phyloP scores from a whole-genome alignment of 306 rosid genomes.

The Vachellia collinsii region DNA sequence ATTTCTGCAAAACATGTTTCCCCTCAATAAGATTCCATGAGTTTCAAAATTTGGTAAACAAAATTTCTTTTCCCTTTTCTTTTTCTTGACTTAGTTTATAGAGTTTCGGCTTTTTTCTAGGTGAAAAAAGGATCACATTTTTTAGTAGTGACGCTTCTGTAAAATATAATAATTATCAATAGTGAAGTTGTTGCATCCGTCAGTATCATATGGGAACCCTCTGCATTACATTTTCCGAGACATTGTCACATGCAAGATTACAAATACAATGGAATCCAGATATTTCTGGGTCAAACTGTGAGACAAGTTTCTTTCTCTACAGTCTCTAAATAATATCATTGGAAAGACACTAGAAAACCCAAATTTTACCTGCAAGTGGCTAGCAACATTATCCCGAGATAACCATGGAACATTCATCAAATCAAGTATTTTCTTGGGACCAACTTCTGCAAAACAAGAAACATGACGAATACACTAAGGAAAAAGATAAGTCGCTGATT shows the following conservation, averaged over 20 bases:
- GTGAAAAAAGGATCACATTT: not conserved
- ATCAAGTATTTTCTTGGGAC: conserved; percentile 89
- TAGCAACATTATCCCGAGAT: conserved; percentile 84
- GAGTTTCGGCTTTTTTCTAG: not conserved
- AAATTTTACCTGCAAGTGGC: conserved; percentile 82
- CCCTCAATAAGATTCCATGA: conserved; percentile 34
- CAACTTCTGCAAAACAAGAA: conserved; percentile 73
- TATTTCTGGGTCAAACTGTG: not conserved
- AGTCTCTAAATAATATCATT: conserved; percentile 21
- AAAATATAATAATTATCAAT: not conserved
- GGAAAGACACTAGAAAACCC: conserved; percentile 20
- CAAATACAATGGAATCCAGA: conserved; percentile 3
- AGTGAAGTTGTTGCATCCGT: not conserved
- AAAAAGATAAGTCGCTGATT: conserved; percentile 3
- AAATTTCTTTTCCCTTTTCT: not conserved
- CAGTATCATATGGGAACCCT: conserved; percentile 3
- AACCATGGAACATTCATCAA: conserved; percentile 86
- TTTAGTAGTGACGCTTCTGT: conserved; percentile 10
- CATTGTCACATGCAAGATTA: not conserved
- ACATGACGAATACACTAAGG: conserved; percentile 33
- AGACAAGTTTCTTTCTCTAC: not conserved
- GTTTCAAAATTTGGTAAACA: conserved; percentile 11
- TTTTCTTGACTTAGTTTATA: not conserved
- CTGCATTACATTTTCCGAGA: not conserved
- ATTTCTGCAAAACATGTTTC: conserved; percentile 59